Conservation (phyloP, 2,329 filamentous ascomycete species). For the Chaetomiaceae sp. region DNA sequence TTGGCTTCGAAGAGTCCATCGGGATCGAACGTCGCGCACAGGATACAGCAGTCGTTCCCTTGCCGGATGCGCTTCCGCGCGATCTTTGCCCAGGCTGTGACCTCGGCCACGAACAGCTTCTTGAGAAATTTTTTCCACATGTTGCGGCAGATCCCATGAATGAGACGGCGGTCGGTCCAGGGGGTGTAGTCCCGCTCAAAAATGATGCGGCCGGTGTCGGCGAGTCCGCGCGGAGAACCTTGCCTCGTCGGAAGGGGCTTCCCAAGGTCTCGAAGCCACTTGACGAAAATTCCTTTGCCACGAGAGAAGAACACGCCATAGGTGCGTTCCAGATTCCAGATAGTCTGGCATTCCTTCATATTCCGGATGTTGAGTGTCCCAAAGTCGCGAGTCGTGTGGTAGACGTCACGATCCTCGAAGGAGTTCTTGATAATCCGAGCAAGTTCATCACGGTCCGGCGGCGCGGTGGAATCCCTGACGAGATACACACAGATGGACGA, state of each 20-base stretch:
- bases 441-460: background rate
- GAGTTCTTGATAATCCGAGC: background rate
- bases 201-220: background rate
- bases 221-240: background rate
- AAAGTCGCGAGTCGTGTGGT: background rate
- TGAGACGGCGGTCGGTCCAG: background rate
- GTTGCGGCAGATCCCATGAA: background rate
- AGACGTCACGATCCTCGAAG: background rate
- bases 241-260: background rate
- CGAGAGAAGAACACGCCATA: background rate
- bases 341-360: background rate
- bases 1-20: background rate
- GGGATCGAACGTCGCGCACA: background rate
- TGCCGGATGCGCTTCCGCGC: background rate
- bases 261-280: background rate
- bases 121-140: background rate
- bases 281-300: background rate
- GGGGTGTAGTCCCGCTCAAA: background rate
- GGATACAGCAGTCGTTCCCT: background rate
- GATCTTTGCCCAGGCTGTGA: background rate
- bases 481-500: background rate
- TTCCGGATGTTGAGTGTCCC: background rate
- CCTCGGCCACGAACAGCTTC: background rate
- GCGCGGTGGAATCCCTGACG: background rate
- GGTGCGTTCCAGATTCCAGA: background rate